phyloP scores from a whole-genome alignment of 768 basidiomycete genomes.

The Trametes cingulata region DNA sequence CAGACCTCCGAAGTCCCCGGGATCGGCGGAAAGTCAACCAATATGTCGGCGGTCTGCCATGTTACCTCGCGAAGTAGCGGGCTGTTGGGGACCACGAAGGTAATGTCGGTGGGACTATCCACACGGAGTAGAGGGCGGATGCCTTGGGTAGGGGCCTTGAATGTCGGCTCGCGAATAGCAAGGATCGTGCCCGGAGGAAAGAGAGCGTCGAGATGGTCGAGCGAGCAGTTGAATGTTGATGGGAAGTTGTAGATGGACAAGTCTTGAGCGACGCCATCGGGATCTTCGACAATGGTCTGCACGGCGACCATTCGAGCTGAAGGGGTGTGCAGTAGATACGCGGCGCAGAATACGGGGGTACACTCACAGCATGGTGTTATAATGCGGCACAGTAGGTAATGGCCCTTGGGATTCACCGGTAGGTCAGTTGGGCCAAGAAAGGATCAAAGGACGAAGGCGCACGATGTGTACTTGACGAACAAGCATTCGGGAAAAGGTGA shows the following conservation, averaged over 20 bases:
- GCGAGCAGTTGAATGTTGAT: slow-evolving; percentile 19
- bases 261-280: slow-evolving; percentile 23
- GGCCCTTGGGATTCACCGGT: not conserved
- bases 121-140: slow-evolving; percentile 26
- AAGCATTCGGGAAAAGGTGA: slow-evolving; percentile 15
- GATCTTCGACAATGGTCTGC: slow-evolving; percentile 30
- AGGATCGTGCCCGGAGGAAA: slow-evolving; percentile 32
- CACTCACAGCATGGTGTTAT: slow-evolving; percentile 17
- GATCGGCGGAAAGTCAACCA: not conserved
- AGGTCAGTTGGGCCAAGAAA: not conserved
- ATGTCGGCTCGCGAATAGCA: slow-evolving; percentile 35
- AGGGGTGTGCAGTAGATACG: not conserved
- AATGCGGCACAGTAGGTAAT: slow-evolving; percentile 20
- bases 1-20: slow-evolving; percentile 20
- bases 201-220: slow-evolving; percentile 27
- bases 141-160: slow-evolving; percentile 23
- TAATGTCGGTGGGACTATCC: slow-evolving; percentile 35
- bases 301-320: slow-evolving; percentile 15
- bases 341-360: not conserved
- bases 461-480: slow-evolving; percentile 11
- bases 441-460: not conserved
- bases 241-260: slow-evolving; percentile 33
- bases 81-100: slow-evolving; percentile 20
- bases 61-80: slow-evolving; percentile 8
- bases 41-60: slow-evolving; percentile 7